Base-by-base conservation (phyloP, 495 filamentous ascomycete species). In the Pyrenula aspistea region DNA sequence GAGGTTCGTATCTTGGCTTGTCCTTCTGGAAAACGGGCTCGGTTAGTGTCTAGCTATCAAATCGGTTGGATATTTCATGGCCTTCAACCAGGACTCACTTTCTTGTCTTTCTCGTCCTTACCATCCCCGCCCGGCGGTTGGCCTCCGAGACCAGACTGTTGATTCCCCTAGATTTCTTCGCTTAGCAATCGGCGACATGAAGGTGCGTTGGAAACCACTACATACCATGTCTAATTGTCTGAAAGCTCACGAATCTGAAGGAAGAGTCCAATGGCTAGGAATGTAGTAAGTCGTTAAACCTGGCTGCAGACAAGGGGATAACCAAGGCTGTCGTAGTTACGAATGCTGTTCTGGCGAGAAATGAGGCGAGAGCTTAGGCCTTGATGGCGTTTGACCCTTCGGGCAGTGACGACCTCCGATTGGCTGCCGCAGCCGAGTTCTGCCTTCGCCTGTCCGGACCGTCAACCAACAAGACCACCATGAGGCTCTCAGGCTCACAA, bases 1-100 rank as follows among this genome's bases (percentile, higher is more conserved):
- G 93, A 52, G 93, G 93, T 69, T 99, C 93, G 77, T 99, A 97
- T 85, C 89, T 96, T 60, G 94, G 93, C 82, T 97, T 97, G 52
- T 97, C 90, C 80, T 99, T 96, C 91, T 97, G 56, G 42, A 50
- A n/a, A 66, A 70, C 54, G 58, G 57, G 49, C 36, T 55, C 49
- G 51, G 53, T 22, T 54, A 53, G 59, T 51, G 55, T 53, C 25
- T 49, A 65, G 56, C 64, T 58, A 59, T 51, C 53, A 60, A 58
- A 58, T 57, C 11, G 56, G 24, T 12, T 23, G 24, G 19, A 52
- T 25, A 25, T 31, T 53, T 10, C 19, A 49, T 25, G 21, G 21
- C 22, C 21, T 4, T 53, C 11, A 55, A 63, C 10, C 12, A 31
- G 58, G 24, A 57, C 73, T 57, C 78, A 95, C 91, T 88, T 97